Percentiles rank a stretch among this genome's conserved stretches.
Conservation (phyloP, 768 basidiomycete genomes). For the Termitomyces sp. region DNA sequence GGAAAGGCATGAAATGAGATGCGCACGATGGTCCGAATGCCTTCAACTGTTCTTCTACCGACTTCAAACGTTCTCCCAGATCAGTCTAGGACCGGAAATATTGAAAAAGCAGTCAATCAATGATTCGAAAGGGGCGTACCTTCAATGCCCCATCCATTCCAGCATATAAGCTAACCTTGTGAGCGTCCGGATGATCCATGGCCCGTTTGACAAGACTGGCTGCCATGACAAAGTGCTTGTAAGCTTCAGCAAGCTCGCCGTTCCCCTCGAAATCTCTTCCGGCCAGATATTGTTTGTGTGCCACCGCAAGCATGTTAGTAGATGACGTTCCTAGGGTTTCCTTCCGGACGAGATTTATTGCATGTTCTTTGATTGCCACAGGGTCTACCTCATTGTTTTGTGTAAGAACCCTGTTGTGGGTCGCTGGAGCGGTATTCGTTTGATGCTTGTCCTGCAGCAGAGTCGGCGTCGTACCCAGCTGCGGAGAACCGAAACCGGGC, state of each 20-base stretch:
- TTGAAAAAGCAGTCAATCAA: slow-evolving; percentile 2
- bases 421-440: slow-evolving; percentile 19
- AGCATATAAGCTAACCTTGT: slow-evolving; percentile 53
- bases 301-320: slow-evolving; percentile 56
- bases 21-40: slow-evolving; percentile 38
- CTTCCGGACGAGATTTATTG: slow-evolving; percentile 26
- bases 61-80: slow-evolving; percentile 35
- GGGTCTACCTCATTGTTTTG: slow-evolving; percentile 34
- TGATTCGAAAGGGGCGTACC: slow-evolving; percentile 36
- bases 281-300: slow-evolving; percentile 50
- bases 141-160: slow-evolving; percentile 64
- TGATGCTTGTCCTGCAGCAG: slow-evolving; percentile 14
- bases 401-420: slow-evolving; percentile 18
- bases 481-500: slow-evolving; percentile 24
- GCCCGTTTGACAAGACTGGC: slow-evolving; percentile 55
- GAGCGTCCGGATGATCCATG: slow-evolving; percentile 55
- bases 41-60: slow-evolving; percentile 46
- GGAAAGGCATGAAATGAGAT: background rate
- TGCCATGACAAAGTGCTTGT: slow-evolving; percentile 58
- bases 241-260: slow-evolving; percentile 61
- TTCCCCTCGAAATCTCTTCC: slow-evolving; percentile 51
- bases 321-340: slow-evolving; percentile 51
- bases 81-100: slow-evolving; percentile 23
- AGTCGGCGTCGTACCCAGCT: slow-evolving; percentile 24
- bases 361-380: slow-evolving; percentile 41